A percentile compares a stretch with the other conserved stretches of the same genome.
Evolutionary conservation across 768 basidiomycete genomes (phyloP).

Genomic region (Trametes maxima): DNA sequence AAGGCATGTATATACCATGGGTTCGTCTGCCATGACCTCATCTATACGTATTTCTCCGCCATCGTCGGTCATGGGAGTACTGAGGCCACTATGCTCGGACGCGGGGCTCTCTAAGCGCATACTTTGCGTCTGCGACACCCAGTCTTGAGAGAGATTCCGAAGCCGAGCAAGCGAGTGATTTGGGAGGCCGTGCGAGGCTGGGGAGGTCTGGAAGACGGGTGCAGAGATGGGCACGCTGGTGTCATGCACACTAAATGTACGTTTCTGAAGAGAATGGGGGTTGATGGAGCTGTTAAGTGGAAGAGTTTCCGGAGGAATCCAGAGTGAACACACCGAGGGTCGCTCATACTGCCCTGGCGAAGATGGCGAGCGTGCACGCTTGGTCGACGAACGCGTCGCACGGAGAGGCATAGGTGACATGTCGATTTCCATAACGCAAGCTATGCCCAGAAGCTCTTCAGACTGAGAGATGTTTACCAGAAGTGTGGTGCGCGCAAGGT

Average conservation of each 20-base stretch:
- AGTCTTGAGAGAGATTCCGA: constrained; percentile 55
- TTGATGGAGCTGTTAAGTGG: neutral
- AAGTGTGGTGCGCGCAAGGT: neutral
- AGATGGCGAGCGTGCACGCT: constrained; percentile 66
- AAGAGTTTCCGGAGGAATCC: neutral
- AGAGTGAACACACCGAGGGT: constrained; percentile 49
- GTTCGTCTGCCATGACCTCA: constrained; percentile 46
- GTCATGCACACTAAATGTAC: constrained; percentile 47
- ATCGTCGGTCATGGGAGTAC: constrained; percentile 1
- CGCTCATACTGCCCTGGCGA: constrained; percentile 50
- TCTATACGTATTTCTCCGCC: constrained; percentile 34
- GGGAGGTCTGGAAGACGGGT: constrained; percentile 14
- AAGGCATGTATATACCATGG: constrained; percentile 27
- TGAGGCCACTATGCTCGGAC: constrained; percentile 16
- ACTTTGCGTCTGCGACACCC: constrained; percentile 71
- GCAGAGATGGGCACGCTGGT: constrained; percentile 21
- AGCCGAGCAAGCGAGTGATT: constrained; percentile 31
- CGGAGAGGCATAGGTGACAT: constrained; percentile 49
- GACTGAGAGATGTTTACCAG: too few relatives aligned
- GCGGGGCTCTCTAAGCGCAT: constrained; percentile 62
- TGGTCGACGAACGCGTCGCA: constrained; percentile 41
- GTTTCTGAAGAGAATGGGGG: constrained; percentile 52
- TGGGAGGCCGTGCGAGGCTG: constrained; percentile 31
- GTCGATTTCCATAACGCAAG: constrained; percentile 53
- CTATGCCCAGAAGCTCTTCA: too few relatives aligned